A percentile compares a stretch with the other conserved stretches of the same genome.
These are phyloP conservation scores for Colletotrichum salicis DNA, from an alignment of 2,329 filamentous ascomycete genomes.

Conservation along the genomic window DNA sequence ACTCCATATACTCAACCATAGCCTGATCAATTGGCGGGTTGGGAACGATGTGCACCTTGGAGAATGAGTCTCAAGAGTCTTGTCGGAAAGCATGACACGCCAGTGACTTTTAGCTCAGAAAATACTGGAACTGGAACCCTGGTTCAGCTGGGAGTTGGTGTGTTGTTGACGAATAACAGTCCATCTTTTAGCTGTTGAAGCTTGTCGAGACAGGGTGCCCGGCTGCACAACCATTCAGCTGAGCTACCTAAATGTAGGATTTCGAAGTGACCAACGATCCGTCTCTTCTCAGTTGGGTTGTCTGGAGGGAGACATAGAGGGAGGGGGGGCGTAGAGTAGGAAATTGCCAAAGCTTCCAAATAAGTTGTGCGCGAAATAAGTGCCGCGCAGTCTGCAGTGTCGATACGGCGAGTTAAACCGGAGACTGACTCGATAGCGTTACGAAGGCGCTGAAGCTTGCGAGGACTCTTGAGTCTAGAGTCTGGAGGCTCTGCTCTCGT, in stretches of 20 bases:
- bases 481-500: not conserved
- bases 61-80: not conserved
- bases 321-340: not conserved
- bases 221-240: slow-evolving; percentile 1
- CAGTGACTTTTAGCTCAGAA: not conserved
- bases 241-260: not conserved
- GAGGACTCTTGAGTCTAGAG: not conserved
- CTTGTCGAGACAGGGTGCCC: not conserved
- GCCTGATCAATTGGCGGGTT: not conserved
- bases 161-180: slow-evolving; percentile 18
- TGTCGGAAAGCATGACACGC: not conserved
- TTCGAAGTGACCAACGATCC: not conserved
- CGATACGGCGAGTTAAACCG: not conserved
- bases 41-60: not conserved
- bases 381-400: not conserved
- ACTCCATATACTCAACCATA: not conserved
- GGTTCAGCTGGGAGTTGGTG: not conserved
- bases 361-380: not conserved
- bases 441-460: not conserved
- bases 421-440: not conserved
- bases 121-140: not conserved
- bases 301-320: not conserved
- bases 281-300: not conserved
- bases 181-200: not conserved
- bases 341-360: not conserved